Evolutionary conservation across 345 rosid species (phyloP), one percentile per base, ranked within the genome.

Genomic region (Gynandropsis gynandra): DNA sequence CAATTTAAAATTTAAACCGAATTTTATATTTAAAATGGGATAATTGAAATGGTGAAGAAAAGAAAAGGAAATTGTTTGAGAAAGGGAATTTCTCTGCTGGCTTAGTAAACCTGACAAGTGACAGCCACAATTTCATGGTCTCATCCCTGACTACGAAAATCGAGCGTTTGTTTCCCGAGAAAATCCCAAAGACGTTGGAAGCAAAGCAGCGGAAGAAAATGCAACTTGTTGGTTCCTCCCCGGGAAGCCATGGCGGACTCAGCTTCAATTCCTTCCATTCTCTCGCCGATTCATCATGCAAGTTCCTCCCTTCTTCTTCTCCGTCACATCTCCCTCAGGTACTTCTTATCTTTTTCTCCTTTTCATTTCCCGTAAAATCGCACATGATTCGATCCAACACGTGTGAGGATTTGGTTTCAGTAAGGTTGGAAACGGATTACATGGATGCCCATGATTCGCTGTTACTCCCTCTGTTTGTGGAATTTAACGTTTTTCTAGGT

Each of bases 321-420:
- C 61, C 59, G 0, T 39, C 66, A 1, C 66, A 52, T 64, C 69
- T 65, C 32, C 52, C 56, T 65, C 81, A 70, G 63, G 89, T 85
- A 74, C 35, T 32, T 15, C 34, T 29, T 49, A 21, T 32, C 19
- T 53, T 20, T 34, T 35, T 15, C 31, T 21, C 20, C 11, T 16
- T 7, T 16, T 16, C 12, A 1, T 35, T 47, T 47, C 53, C 45
- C 29, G 12, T 15, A 37, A 31, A 19, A 37, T 56, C 41, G 9
- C 55, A n/a, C 21, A 9, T 4, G 0, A 3, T 4, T 11, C 19
- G 0, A 1, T 55, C n/a, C n/a, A n/a, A n/a, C n/a, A n/a, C n/a
- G n/a, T 37, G 9, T 24, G 1, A 46, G 12, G 47, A 19, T 42
- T 16, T 16, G 21, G 16, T 0, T 1, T 16, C 5, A 29, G 36